Conservation (phyloP, 805 yeast genomes). For the Metschnikowia orientalis region DNA sequence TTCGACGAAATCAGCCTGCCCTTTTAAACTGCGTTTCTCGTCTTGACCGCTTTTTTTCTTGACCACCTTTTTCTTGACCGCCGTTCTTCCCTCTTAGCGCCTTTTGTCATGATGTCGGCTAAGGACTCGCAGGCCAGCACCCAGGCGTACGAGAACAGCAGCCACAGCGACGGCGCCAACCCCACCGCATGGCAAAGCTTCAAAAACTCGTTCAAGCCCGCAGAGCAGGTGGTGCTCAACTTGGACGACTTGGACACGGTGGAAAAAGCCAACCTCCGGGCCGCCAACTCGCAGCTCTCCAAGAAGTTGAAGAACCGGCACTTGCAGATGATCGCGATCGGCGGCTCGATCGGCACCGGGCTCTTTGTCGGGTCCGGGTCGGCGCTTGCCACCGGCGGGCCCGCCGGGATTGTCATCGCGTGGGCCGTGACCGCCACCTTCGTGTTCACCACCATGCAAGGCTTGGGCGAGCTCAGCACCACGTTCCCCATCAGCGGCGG, state of each 20-base stretch:
- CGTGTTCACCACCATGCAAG: constrained; percentile 55
- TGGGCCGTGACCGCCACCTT: constrained; percentile 54
- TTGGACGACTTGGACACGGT: constrained; percentile 24
- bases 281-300: constrained; percentile 21
- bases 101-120: constrained; percentile 3
- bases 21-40: too few relatives aligned
- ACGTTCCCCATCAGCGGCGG: constrained; percentile 34
- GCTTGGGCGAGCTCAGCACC: constrained; percentile 65
- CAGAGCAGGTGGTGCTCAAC: constrained; percentile 18
- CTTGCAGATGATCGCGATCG: constrained; percentile 65
- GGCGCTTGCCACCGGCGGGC: constrained; percentile 58
- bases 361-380: constrained; percentile 60
- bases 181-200: constrained; percentile 19
- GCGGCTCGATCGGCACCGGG: constrained; percentile 68
- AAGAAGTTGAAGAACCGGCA: constrained; percentile 50
- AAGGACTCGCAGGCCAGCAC: constrained; percentile 7
- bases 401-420: constrained; percentile 56
- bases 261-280: constrained; percentile 26
- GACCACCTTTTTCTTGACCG: background rate
- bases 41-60: too few relatives aligned
- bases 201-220: constrained; percentile 35
- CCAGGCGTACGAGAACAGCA: constrained; percentile 6
- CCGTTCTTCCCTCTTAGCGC: background rate
- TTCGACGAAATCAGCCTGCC: too few relatives aligned
- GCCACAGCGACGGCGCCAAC: constrained; percentile 2